A percentile compares a stretch with the other conserved stretches of the same genome.
Evolutionary conservation across 495 filamentous ascomycete species (phyloP).

Genomic region (Neurospora sp.): DNA sequence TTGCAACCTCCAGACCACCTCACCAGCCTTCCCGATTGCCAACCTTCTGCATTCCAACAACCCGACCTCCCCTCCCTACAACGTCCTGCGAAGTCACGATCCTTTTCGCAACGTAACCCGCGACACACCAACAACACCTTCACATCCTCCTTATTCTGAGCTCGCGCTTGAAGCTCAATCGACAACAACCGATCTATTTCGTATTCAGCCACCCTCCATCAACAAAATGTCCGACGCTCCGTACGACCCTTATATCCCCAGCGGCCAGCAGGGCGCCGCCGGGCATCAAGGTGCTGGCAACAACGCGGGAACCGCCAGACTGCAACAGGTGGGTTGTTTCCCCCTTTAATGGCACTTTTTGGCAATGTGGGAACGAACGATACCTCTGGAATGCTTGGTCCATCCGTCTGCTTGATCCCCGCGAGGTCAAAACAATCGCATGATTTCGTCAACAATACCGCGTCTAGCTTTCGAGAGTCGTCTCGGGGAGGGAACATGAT

Average conservation of each 20-base stretch:
- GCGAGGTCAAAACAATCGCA: neutral
- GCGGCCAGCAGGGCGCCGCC: conserved; percentile 40
- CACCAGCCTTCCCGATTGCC: conserved; percentile 11
- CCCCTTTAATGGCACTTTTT: neutral
- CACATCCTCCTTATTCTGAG: neutral
- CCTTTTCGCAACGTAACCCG: conserved; percentile 3
- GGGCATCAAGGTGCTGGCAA: conserved; percentile 28
- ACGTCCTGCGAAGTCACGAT: conserved; percentile 7
- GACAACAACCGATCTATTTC: neutral
- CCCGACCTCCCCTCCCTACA: conserved; percentile 5
- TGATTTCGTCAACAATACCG: neutral
- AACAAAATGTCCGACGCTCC: conserved; percentile 53
- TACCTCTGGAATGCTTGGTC: neutral
- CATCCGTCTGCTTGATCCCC: neutral
- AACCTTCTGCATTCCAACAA: conserved; percentile 11
- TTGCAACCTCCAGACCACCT: conserved; percentile 7
- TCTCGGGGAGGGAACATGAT: neutral
- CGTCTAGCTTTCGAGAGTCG: neutral
- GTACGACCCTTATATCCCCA: conserved; percentile 88
- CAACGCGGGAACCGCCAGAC: conserved; percentile 30
- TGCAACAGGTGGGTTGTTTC: conserved; percentile 65
- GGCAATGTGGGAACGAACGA: neutral
- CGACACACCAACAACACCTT: neutral
- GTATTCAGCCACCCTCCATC: neutral
- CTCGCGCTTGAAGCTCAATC: neutral